phyloP scores from a whole-genome alignment of 2,329 filamentous ascomycete species.

The Purpureocillium lavendulum region DNA sequence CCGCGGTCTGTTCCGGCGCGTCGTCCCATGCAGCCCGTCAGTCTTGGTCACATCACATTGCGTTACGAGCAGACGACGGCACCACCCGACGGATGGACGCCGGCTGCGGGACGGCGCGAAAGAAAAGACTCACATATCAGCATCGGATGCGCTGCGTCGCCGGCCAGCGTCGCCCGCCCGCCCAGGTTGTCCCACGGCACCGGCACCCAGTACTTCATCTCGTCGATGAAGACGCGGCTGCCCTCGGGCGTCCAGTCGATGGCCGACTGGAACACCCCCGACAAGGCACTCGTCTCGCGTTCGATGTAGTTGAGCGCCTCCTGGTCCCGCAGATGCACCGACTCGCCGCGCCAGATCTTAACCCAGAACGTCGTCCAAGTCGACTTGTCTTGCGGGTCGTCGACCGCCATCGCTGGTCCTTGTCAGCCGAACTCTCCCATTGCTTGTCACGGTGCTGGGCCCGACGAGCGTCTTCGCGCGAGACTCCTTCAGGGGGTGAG shows the following conservation, averaged over 20 bases:
- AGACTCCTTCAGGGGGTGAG: no score
- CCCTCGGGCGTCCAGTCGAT: constrained; percentile 25
- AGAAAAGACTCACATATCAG: constrained; percentile 22
- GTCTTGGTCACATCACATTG: no score
- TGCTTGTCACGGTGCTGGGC: no score
- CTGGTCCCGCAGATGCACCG: constrained; percentile 19
- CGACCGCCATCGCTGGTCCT: constrained; percentile 10
- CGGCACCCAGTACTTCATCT: constrained; percentile 28
- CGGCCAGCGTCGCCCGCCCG: constrained; percentile 26
- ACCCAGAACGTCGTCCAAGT: constrained; percentile 25
- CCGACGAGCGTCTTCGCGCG: no score
- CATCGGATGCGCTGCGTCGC: constrained; percentile 36
- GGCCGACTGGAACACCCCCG: constrained; percentile 21
- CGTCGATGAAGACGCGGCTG: constrained; percentile 20
- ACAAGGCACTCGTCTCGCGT: constrained; percentile 14
- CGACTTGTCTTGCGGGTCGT: constrained; percentile 13
- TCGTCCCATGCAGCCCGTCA: no score
- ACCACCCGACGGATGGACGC: no score
- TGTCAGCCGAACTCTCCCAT: no score
- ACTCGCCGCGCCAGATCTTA: constrained; percentile 23
- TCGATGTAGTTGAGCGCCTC: constrained; percentile 24
- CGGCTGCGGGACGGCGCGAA: no score
- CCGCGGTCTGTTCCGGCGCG: constrained; percentile 23
- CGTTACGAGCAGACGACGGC: no score
- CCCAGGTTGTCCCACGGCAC: constrained; percentile 19